Conservation (phyloP, 371 early-diverging fungal genomes). For the Mortierella sp. region DNA sequence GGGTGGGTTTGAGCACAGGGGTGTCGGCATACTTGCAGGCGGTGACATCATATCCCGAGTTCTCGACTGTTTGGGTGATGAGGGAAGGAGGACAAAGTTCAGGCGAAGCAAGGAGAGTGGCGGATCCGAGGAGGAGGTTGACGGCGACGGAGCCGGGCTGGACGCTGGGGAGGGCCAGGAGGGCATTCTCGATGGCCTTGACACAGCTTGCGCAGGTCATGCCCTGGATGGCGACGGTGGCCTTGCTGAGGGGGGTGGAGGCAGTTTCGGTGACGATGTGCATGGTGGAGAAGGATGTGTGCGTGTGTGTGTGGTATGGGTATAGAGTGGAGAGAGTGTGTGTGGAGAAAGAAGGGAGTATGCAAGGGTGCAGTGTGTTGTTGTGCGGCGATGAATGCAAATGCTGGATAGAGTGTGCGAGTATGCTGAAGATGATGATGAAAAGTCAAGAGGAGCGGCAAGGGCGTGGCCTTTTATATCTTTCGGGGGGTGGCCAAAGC, state of each 20-base stretch:
- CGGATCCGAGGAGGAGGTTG: constrained; percentile 79
- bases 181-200: constrained; percentile 71
- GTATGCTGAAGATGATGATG: too few relatives aligned
- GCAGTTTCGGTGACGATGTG: constrained; percentile 33
- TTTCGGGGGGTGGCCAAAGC: too few relatives aligned
- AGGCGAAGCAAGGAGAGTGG: constrained; percentile 55
- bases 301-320: constrained; percentile 17
- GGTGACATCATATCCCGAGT: constrained; percentile 70
- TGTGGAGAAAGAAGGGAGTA: neutral
- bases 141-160: constrained; percentile 67
- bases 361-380: neutral
- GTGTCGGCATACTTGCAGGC: constrained; percentile 25
- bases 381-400: too few relatives aligned
- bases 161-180: constrained; percentile 67
- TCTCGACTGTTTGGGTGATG: constrained; percentile 61
- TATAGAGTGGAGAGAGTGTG: neutral
- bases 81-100: constrained; percentile 50
- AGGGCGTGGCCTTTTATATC: constrained; percentile 2
- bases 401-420: too few relatives aligned
- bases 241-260: constrained; percentile 55
- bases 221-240: constrained; percentile 73
- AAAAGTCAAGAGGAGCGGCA: neutral
- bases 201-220: constrained; percentile 92
- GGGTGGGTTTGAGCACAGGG: neutral
- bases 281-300: constrained; percentile 12